These are phyloP conservation scores for Tilletia caries DNA, from an alignment of 1,284 basidiomycete species.

Conservation along the genomic window DNA sequence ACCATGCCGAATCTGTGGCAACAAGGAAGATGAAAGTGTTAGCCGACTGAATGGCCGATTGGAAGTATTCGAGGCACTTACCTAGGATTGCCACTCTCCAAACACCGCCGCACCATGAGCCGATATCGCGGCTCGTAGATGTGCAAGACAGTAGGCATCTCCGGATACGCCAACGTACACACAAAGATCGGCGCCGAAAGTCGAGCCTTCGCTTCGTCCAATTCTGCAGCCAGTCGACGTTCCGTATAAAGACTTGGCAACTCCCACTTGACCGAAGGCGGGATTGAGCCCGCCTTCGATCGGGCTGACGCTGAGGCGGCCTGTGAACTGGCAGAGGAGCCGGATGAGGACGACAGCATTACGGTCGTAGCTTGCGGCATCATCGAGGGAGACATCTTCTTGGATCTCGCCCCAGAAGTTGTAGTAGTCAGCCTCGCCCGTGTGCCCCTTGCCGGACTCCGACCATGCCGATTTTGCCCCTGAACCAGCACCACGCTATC, in stretches of 20 bases:
- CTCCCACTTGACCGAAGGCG: constrained; percentile 26
- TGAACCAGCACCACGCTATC: neutral
- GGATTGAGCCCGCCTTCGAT: constrained; percentile 12
- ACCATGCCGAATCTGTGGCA: constrained; percentile 75
- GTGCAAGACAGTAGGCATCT: constrained; percentile 81
- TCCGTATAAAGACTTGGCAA: constrained; percentile 55
- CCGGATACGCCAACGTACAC: constrained; percentile 82
- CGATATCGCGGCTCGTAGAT: constrained; percentile 85
- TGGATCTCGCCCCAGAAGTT: too few relatives aligned
- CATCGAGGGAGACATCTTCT: too few relatives aligned
- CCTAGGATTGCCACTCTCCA: constrained; percentile 67
- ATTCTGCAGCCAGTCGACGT: constrained; percentile 64
- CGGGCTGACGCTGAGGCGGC: constrained; percentile 14
- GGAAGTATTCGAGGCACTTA: neutral
- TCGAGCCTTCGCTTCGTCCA: constrained; percentile 71
- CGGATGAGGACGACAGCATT: neutral
- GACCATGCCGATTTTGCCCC: neutral
- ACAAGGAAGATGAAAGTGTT: neutral
- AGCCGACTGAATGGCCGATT: neutral
- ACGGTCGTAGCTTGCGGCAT: too few relatives aligned
- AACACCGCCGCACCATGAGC: constrained; percentile 85
- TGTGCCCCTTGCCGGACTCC: too few relatives aligned
- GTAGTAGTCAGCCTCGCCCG: too few relatives aligned
- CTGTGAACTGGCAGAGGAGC: neutral
- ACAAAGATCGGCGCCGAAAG: constrained; percentile 87